Evolutionary conservation across 2,329 filamentous ascomycete genomes (phyloP), one percentile per base, ranked within the genome.

Genomic region (Ceratocystis papillata): DNA sequence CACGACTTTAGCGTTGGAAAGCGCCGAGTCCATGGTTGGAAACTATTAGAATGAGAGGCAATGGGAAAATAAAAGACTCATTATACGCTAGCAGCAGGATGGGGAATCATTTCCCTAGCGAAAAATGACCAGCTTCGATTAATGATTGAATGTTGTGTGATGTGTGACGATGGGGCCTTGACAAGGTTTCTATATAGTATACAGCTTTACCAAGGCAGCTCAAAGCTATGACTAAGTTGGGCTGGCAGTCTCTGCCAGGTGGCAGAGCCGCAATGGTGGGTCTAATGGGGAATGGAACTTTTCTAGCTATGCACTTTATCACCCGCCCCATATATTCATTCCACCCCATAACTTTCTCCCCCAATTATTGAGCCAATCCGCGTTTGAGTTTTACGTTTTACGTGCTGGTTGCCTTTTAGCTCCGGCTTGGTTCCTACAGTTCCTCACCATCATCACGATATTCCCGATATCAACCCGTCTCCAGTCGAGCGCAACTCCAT

Each of bases 1-100:
- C 67, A 90, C 77, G 70, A 86, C 83, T 73, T 90, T 88, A 66
- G 87, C 80, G 62, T 84, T 79, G 10, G 86, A 85, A 66, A 89
- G 78, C 57, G 76, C 73, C 65, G 76, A 69, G 68, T 72, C 72
- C 76, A 76, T 77, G 61, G 71, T 59, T 68, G 73, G 73, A 74
- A 69, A 70, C 70, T 33, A 3, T 63, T 37, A 33, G 59, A 57
- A 44, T 17, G 2, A 17, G 22, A 46, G 45, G 17, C 6, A 20
- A 22, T 12, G 41, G 10, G 33, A 48, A n/a, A 45, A 46, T 3
- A 44, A 41, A 50, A 45, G 46, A 50, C 45, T 44, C 44, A 62
- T 50, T 2, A 30, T 20, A 25, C 62, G 57, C 25, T n/a, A 10
- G 37, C 37, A 28, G 44, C 22, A n/a, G 17, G 20, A 10, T 48